phyloP scores from a whole-genome alignment of 352 stramenopile species.

The Pseudoperonospora humuli region DNA sequence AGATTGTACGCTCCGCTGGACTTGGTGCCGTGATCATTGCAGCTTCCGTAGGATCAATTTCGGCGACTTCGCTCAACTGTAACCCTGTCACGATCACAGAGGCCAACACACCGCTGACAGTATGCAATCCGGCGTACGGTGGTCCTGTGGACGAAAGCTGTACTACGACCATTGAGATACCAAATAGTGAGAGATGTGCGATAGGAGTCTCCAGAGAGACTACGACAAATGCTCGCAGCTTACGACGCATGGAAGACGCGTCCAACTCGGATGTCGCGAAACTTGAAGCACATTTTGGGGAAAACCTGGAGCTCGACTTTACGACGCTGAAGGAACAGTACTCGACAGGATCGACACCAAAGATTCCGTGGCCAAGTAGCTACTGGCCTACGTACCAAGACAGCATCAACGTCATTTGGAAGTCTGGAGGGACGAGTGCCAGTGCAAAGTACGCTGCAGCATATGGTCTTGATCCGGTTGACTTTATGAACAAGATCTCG shows the following conservation, averaged over 20 bases:
- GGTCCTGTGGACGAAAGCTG: constrained; percentile 1
- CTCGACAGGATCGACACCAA: constrained; percentile 3
- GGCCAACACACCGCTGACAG: constrained; percentile 6
- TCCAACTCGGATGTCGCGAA: constrained; percentile 22
- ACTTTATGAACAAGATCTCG: too few species aligned
- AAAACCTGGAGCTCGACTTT: constrained; percentile 23
- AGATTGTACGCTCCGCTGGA: constrained; percentile 8
- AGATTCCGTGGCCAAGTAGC: constrained; percentile 44
- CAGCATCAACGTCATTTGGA: constrained; percentile 51
- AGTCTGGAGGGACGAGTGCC: too few species aligned
- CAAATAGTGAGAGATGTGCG: constrained; percentile 5
- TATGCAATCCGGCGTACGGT: constrained; percentile 17
- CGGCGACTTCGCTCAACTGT: constrained; percentile 8
- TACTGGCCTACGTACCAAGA: constrained; percentile 62
- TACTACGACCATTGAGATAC: constrained; percentile 1
- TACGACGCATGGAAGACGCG: constrained; percentile 20
- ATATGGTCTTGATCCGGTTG: too few species aligned
- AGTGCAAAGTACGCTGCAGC: too few species aligned
- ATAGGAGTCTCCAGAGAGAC: not conserved
- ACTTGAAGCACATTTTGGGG: constrained; percentile 28
- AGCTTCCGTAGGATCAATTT: not conserved
- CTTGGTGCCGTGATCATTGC: constrained; percentile 8
- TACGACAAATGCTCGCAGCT: constrained; percentile 1
- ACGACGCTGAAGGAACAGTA: constrained; percentile 26
- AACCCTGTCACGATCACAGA: constrained; percentile 21